These are phyloP conservation scores for Phlebiopsis gigantea DNA, from an alignment of 768 basidiomycete genomes.

Conservation along the genomic window DNA sequence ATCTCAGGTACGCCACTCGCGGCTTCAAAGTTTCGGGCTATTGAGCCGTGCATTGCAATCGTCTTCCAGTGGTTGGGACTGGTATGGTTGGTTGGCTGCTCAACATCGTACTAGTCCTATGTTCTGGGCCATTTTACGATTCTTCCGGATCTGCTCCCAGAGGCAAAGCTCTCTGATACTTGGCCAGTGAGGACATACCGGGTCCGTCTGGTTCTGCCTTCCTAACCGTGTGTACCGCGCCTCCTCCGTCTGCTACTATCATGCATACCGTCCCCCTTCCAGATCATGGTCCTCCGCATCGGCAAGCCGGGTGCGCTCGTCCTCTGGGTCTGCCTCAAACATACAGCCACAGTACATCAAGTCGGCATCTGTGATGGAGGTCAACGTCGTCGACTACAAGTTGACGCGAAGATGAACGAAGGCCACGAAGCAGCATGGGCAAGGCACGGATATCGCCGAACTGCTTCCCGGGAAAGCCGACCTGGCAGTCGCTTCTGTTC, in stretches of 20 bases:
- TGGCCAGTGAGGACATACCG: constrained; percentile 52
- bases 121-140: constrained; percentile 71
- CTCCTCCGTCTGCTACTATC: neutral
- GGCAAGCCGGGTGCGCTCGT: constrained; percentile 75
- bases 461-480: no score
- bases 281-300: constrained; percentile 83
- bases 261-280: constrained; percentile 53
- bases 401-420: neutral
- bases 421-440: neutral
- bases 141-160: no score
- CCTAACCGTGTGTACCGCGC: constrained; percentile 36
- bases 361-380: neutral
- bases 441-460: neutral
- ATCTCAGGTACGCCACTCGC: constrained; percentile 30
- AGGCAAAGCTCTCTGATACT: neutral
- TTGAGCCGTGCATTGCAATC: neutral
- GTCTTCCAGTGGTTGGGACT: constrained; percentile 52
- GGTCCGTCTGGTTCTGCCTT: constrained; percentile 70
- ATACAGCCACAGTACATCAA: neutral
- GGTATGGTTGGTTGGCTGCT: constrained; percentile 80
- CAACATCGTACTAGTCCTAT: constrained; percentile 83
- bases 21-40: neutral
- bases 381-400: neutral
- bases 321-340: constrained; percentile 72
- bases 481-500: no score